These are phyloP conservation scores for Albifimbria verrucaria DNA, from an alignment of 2,329 filamentous ascomycete species.

Conservation along the genomic window DNA sequence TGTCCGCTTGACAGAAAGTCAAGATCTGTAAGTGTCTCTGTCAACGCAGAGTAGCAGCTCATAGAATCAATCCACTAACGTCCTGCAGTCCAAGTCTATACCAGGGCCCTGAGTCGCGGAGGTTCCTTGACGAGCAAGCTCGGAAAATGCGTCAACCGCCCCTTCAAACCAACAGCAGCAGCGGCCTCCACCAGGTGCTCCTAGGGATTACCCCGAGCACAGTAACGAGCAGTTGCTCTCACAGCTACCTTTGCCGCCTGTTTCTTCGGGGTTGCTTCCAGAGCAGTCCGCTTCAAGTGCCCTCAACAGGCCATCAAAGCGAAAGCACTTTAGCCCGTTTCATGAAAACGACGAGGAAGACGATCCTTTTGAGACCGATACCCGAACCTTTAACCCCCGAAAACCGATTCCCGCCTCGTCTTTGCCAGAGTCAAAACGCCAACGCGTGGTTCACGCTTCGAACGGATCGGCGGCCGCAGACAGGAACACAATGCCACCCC, in stretches of 20 bases:
- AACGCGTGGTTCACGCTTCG: conserved; percentile 2
- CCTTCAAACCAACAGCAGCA: conserved; percentile 18
- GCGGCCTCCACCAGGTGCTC: conserved; percentile 9
- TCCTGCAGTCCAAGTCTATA: conserved; percentile 17
- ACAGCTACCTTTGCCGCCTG: conserved; percentile 7
- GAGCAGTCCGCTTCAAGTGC: no score
- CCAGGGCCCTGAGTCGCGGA: conserved; percentile 12
- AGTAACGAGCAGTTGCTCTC: conserved; percentile 15
- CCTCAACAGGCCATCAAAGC: no score
- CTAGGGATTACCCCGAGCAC: conserved; percentile 17
- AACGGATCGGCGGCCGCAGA: not conserved
- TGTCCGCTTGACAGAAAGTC: conserved; percentile 10
- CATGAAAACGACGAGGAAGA: conserved; percentile 19
- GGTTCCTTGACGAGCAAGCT: conserved; percentile 11
- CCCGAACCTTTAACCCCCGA: conserved; percentile 20
- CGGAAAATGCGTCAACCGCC: conserved; percentile 6
- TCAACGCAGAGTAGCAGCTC: no score
- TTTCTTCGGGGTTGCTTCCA: conserved; percentile 7
- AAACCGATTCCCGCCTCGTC: conserved; percentile 10
- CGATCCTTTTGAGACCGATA: conserved; percentile 26
- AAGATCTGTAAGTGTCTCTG: not conserved
- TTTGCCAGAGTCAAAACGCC: conserved; percentile 6
- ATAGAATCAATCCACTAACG: not conserved
- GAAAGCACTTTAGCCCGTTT: no score
- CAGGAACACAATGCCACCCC: conserved; percentile 1